Percentiles rank a stretch among this genome's conserved stretches.
phyloP scores from a whole-genome alignment of 768 basidiomycete species.

The Phylloporus scabripes region DNA sequence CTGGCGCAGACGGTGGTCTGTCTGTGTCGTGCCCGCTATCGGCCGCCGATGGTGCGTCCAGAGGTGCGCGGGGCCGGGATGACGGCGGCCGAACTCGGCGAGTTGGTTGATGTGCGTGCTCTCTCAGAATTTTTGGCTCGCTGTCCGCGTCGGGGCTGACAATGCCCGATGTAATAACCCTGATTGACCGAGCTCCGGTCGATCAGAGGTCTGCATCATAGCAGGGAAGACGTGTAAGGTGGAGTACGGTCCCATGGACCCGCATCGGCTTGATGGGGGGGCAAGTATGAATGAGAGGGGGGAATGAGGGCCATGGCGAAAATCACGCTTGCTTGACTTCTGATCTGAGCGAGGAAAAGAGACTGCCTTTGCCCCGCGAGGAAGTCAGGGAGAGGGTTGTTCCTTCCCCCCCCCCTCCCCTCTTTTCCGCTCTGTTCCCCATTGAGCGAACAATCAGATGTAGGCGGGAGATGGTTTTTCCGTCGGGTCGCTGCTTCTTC shows the following conservation, averaged over 20 bases:
- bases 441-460: constrained; percentile 2
- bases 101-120: constrained; percentile 30
- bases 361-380: constrained; percentile 1
- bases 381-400: neutral
- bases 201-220: constrained; percentile 11
- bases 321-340: neutral
- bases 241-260: constrained; percentile 7
- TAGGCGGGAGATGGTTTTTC: neutral
- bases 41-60: neutral
- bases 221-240: constrained; percentile 14
- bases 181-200: constrained; percentile 10
- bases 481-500: neutral
- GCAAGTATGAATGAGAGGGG: neutral
- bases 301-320: neutral
- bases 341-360: constrained; percentile 2
- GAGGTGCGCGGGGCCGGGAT: constrained; percentile 14
- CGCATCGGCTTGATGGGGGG: constrained; percentile 9
- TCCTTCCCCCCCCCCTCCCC: neutral
- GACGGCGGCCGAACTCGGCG: constrained; percentile 29
- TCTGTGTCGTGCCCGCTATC: constrained; percentile 23
- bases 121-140: neutral
- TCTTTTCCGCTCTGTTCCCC: constrained; percentile 6
- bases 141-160: neutral
- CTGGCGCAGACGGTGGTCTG: constrained; percentile 21
- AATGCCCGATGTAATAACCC: constrained; percentile 12